These are phyloP conservation scores for Ophiostoma angusticollis DNA, from an alignment of 2,329 filamentous ascomycete genomes.

Conservation along the genomic window DNA sequence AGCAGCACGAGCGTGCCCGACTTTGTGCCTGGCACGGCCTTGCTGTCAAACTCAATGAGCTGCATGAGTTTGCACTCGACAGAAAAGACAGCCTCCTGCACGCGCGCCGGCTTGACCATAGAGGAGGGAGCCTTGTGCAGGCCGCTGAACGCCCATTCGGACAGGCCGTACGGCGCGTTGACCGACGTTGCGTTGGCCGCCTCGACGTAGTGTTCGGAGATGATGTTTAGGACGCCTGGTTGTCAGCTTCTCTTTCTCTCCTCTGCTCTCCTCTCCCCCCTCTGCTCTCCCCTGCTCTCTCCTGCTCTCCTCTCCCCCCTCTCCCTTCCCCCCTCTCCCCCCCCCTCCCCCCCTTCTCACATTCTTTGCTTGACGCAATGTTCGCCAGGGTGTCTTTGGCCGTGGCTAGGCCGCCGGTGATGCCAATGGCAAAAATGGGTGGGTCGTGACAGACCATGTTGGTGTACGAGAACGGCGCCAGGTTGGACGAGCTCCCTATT, in stretches of 20 bases:
- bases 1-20: slow-evolving; percentile 63
- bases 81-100: slow-evolving; percentile 70
- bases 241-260: too few relatives aligned
- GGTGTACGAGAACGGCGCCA: slow-evolving; percentile 82
- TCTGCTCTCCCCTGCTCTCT: too few relatives aligned
- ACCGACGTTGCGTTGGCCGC: slow-evolving; percentile 73
- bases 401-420: slow-evolving; percentile 29
- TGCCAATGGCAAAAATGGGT: slow-evolving; percentile 59
- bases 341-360: too few relatives aligned
- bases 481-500: slow-evolving; percentile 45
- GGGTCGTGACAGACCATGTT: slow-evolving; percentile 77
- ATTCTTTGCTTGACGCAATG: slow-evolving; percentile 58
- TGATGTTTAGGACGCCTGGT: slow-evolving; percentile 67
- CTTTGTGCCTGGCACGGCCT: slow-evolving; percentile 56
- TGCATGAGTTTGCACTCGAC: slow-evolving; percentile 71
- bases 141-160: slow-evolving; percentile 69
- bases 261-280: too few relatives aligned
- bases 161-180: slow-evolving; percentile 62
- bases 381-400: slow-evolving; percentile 75
- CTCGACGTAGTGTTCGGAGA: slow-evolving; percentile 73
- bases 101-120: slow-evolving; percentile 48
- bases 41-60: slow-evolving; percentile 65
- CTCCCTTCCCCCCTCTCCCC: too few relatives aligned
- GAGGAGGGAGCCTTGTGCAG: slow-evolving; percentile 53
- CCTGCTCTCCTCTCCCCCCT: too few relatives aligned